phyloP scores from a whole-genome alignment of 2,329 filamentous ascomycete species.

The Colletotrichum sp. region DNA sequence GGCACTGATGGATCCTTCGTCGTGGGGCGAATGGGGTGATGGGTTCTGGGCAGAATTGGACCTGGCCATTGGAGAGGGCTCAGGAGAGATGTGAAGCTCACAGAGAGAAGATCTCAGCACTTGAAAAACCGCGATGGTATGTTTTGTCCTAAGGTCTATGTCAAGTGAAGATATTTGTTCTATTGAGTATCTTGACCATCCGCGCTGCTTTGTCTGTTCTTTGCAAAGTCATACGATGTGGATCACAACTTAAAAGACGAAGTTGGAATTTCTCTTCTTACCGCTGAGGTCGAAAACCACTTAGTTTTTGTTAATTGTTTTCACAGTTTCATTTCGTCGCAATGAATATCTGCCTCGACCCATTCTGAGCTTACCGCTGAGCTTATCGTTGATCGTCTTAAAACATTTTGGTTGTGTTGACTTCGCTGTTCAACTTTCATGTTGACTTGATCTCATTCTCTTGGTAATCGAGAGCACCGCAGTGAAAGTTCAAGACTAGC shows the following conservation, averaged over 20 bases:
- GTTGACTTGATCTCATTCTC: not conserved
- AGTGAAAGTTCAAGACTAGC: not conserved
- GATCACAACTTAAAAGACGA: not conserved
- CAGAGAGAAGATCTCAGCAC: not conserved
- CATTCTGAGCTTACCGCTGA: not conserved
- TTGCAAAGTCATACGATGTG: not conserved
- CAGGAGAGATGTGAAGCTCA: not conserved
- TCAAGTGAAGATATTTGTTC: too few relatives aligned
- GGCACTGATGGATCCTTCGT: not conserved
- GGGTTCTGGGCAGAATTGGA: conserved; percentile 1
- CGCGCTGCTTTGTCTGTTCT: not conserved
- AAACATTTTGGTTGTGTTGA: not conserved
- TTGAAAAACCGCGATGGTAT: not conserved
- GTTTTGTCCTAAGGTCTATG: not conserved
- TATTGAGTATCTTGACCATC: too few relatives aligned
- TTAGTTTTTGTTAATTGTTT: not conserved
- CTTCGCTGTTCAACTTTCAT: not conserved
- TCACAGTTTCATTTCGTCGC: not conserved
- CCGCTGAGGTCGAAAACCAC: not conserved
- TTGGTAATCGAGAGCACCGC: not conserved
- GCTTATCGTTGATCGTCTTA: not conserved
- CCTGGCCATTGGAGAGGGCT: not conserved
- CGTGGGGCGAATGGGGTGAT: not conserved
- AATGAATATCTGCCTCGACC: not conserved
- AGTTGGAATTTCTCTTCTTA: not conserved